phyloP scores from a whole-genome alignment of 1,284 basidiomycete species.

The Cutaneotrichosporon mucoides region DNA sequence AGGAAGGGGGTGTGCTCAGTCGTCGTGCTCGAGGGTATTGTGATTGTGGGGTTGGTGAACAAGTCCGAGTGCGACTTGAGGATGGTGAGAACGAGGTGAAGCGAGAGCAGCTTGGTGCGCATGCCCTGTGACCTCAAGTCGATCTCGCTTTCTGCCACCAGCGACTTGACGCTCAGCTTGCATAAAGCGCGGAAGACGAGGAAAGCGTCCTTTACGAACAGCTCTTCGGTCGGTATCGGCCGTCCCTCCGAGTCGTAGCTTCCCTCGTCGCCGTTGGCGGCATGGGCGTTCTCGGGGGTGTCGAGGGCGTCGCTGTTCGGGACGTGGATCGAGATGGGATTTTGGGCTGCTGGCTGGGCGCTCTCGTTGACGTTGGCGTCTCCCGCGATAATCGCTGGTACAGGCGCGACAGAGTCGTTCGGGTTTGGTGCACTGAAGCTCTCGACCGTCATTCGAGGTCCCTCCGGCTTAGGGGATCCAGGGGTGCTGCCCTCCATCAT shows the following conservation, averaged over 20 bases:
- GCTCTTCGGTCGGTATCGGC: slow-evolving; percentile 56
- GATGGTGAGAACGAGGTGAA: slow-evolving; percentile 89
- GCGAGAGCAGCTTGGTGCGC: slow-evolving; percentile 87
- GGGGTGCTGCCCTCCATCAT: slow-evolving; percentile 50
- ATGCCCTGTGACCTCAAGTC: slow-evolving; percentile 92
- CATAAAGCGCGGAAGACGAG: slow-evolving; percentile 91
- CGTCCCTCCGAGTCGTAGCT: slow-evolving; percentile 35
- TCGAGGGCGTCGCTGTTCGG: slow-evolving; percentile 42
- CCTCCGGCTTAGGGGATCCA: slow-evolving; percentile 1
- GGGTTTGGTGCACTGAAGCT: slow-evolving; percentile 47
- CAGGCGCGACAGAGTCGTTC: slow-evolving; percentile 45
- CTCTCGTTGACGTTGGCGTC: not conserved
- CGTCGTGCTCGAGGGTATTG: slow-evolving; percentile 82
- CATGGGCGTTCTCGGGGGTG: slow-evolving; percentile 20
- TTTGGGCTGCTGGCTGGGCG: slow-evolving; percentile 24
- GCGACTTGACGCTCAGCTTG: slow-evolving; percentile 95
- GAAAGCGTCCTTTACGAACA: slow-evolving; percentile 94
- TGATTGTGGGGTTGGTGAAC: slow-evolving; percentile 76
- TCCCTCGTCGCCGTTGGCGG: slow-evolving; percentile 51
- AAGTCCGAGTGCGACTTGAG: slow-evolving; percentile 84
- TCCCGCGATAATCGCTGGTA: slow-evolving; percentile 28
- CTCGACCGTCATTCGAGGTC: slow-evolving; percentile 13
- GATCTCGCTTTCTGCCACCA: slow-evolving; percentile 86
- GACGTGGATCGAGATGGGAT: slow-evolving; percentile 34
- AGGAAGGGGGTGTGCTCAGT: slow-evolving; percentile 82